Evolutionary conservation across 1,284 basidiomycete species (phyloP), one percentile per base, ranked within the genome.

Genomic region (Fereydounia khargensis): DNA sequence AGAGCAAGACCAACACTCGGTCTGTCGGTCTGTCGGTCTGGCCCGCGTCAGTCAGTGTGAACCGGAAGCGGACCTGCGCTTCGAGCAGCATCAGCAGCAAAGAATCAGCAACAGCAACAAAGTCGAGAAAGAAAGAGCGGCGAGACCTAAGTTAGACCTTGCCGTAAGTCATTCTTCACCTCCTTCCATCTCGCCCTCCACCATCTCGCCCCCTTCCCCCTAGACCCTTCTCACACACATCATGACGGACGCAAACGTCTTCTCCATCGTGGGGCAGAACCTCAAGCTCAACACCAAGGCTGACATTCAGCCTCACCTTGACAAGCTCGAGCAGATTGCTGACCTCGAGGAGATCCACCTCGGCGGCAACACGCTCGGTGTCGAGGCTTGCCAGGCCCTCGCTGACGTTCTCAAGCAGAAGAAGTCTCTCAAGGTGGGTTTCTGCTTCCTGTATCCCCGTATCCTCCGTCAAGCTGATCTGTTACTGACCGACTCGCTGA

Each of bases 281-380:
- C 82, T 96, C 54, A 96, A 91, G 77, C 86, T 96, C 59, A 82
- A 92, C 69, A 83, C 85, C 14, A 80, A 82, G 32, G 84, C 81
- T 7, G 89, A 96, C 68, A 86, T 94, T 50, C 83, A 86, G 67
- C 87, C 88, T 0, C 83, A 86, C 70, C 79, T 70, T 24, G 51
- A 61, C 1, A 43, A 64, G 44, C 52, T 97, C 19, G 80, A 83
- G 24, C 81, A 82, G 61, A 76, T 87, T 36, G 81, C 88, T 65
- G 84, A 85, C 28, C 79, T 82, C 16, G 77, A 81, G 77, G 91
- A 95, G 79, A 85, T 98, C 56, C 88, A 92, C 74, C 82, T 98
- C 49, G 89, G 91, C 42, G 94, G 91, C 21, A 97, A 98, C 78
- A 94, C 91, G n/a, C 82, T 97, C 41, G 94, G 95, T 43, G 85